A percentile compares a stretch with the other conserved stretches of the same genome.
Evolutionary conservation across 1,284 basidiomycete genomes (phyloP).

Genomic region (Puccinia novopanici): DNA sequence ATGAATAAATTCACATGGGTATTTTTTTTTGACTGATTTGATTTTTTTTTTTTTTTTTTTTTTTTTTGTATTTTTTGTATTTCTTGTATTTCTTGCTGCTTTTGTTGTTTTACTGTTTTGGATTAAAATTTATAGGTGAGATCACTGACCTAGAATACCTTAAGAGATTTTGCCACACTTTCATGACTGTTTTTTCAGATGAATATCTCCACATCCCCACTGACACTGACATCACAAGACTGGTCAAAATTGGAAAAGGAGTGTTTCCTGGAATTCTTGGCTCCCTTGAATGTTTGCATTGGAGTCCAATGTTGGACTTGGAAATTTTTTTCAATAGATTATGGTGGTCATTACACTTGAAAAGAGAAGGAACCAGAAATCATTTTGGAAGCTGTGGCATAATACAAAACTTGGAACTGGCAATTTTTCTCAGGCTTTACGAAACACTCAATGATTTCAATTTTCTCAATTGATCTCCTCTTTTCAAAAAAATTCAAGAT

Average conservation of each 20-base stretch:
- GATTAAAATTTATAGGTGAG: neutral
- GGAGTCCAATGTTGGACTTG: too few relatives aligned
- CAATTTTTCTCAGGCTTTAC: too few relatives aligned
- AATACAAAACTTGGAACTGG: too few relatives aligned
- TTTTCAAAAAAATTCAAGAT: neutral
- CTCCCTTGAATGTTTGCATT: constrained; percentile 20
- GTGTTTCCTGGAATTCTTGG: constrained; percentile 25
- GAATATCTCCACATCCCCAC: neutral
- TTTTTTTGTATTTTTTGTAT: too few relatives aligned
- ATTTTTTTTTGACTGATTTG: too few relatives aligned
- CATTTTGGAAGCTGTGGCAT: too few relatives aligned
- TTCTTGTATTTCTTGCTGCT: too few relatives aligned
- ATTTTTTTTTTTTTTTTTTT: too few relatives aligned
- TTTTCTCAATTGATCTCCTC: neutral
- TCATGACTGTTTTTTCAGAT: neutral
- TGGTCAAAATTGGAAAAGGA: neutral
- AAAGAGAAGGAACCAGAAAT: constrained; percentile 38
- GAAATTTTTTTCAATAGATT: constrained; percentile 6
- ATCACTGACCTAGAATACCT: neutral
- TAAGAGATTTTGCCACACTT: neutral
- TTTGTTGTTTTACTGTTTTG: too few relatives aligned
- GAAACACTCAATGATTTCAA: too few relatives aligned
- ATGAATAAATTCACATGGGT: neutral
- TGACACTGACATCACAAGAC: neutral
- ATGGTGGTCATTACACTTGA: neutral